Conservation (phyloP, 192 early-diverging fungal genomes). For the Umbelopsis ramanniana region DNA sequence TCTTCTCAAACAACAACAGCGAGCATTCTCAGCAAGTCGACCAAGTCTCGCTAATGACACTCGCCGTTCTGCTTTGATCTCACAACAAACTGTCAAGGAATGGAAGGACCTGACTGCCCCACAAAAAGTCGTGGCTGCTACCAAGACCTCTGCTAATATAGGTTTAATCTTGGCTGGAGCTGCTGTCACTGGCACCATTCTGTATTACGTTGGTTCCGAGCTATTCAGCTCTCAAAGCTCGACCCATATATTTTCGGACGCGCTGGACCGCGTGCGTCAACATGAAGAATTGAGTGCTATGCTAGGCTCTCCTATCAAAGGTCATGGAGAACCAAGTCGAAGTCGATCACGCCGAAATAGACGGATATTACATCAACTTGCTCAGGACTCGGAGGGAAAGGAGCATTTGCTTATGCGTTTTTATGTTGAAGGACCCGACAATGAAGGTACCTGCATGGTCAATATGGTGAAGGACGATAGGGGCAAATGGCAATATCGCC, state of each 20-base stretch:
- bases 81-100: constrained; percentile 36
- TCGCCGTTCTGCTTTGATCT: constrained; percentile 21
- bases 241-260: constrained; percentile 56
- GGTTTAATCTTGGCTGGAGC: constrained; percentile 50
- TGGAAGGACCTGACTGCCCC: constrained; percentile 55
- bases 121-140: constrained; percentile 56
- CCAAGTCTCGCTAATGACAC: background rate
- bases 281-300: constrained; percentile 39
- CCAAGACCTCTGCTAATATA: constrained; percentile 54
- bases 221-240: constrained; percentile 55
- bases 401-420: constrained; percentile 57
- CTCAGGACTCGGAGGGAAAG: constrained; percentile 48
- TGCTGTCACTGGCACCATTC: constrained; percentile 44
- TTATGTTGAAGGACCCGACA: constrained; percentile 56
- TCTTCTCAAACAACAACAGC: background rate
- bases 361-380: constrained; percentile 45
- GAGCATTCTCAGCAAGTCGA: background rate
- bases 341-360: constrained; percentile 25
- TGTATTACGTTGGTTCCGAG: constrained; percentile 51
- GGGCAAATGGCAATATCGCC: constrained; percentile 55
- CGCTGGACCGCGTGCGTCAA: constrained; percentile 50
- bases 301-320: constrained; percentile 46
- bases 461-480: constrained; percentile 54
- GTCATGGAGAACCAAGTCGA: constrained; percentile 38
- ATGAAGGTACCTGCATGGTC: constrained; percentile 50